Evolutionary conservation across 345 rosid genomes (phyloP), one percentile per base, ranked within the genome.

Genomic region (Zanthoxylum bungeanum): DNA sequence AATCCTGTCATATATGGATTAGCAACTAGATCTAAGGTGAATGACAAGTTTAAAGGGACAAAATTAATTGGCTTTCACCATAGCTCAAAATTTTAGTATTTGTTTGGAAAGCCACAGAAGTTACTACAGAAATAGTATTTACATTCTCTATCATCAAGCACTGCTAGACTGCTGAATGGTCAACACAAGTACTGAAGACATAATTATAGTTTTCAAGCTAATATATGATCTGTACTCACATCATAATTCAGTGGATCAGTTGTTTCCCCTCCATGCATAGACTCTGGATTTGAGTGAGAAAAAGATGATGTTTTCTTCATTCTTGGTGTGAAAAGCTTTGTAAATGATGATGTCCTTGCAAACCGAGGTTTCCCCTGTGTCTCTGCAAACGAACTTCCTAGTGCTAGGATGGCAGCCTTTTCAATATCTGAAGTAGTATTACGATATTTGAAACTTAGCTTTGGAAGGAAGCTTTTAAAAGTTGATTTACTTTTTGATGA

Each of bases 211-310:
- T 60, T 17, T 9, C 55, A 65, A 56, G 46, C 27, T 21, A 27
- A 40, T 4, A 59, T 12, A 40, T 8, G 31, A 12, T 25, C 55
- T 8, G 56, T 69, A 80, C 88, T 87, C 68, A 81, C 90, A 67
- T 59, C 76, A 78, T 73, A 79, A 83, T 67, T 78, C 66, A 75
- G 75, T 17, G 60, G 84, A 78, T 84, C 84, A 70, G 30, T 62
- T 19, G 71, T 72, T 64, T 71, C 69, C 60, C 89, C 81, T 66
- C 96, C 98, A 68, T 94, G 97, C 64, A 25, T 78, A n/a, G 98
- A 92, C 86, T 85, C 98, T 1, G 97, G 98, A 78, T 90, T 92
- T n/a, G 97, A 94, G 78, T 84, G 96, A 69, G 89, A 74, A 58
- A 86, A 80, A 12, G 97, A 92, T 65, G 87, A 85, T 37, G 95